A percentile compares a stretch with the other conserved stretches of the same genome.
Evolutionary conservation across 768 basidiomycete genomes (phyloP).

Genomic region (Podaxis sp.): DNA sequence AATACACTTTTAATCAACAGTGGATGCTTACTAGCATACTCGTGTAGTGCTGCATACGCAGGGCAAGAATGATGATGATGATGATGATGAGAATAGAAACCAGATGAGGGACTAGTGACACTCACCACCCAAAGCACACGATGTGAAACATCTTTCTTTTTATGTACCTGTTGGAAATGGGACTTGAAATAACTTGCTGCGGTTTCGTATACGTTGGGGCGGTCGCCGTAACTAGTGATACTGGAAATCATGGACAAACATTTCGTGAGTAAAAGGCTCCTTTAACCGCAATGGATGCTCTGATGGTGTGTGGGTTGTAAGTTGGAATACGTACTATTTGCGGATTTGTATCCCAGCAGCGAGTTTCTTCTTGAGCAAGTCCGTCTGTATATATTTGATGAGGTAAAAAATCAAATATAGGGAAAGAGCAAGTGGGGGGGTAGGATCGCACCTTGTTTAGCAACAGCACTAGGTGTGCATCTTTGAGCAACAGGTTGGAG

Average conservation of each 20-base stretch:
- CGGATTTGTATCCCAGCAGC: slow-evolving; percentile 62
- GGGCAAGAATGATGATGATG: neutral
- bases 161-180: slow-evolving; percentile 77
- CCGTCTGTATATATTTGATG: slow-evolving; percentile 39
- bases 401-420: neutral
- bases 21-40: slow-evolving; percentile 54
- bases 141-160: slow-evolving; percentile 53
- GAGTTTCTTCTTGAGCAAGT: slow-evolving; percentile 70
- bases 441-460: slow-evolving; percentile 64
- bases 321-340: slow-evolving; percentile 58
- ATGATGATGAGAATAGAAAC: slow-evolving; percentile 1
- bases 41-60: slow-evolving; percentile 51
- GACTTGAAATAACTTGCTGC: slow-evolving; percentile 79
- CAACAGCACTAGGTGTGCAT: slow-evolving; percentile 69
- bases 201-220: slow-evolving; percentile 65
- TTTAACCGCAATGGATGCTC: too few relatives aligned
- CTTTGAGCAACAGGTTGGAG: slow-evolving; percentile 67
- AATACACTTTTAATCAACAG: neutral
- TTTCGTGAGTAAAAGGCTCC: neutral
- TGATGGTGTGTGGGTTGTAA: slow-evolving; percentile 1
- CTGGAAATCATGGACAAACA: slow-evolving; percentile 27
- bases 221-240: slow-evolving; percentile 73
- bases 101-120: slow-evolving; percentile 13
- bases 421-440: neutral
- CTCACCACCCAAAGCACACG: slow-evolving; percentile 64